These are phyloP conservation scores for Lipomyces japonicus DNA, from an alignment of 805 yeast species.

Conservation along the genomic window DNA sequence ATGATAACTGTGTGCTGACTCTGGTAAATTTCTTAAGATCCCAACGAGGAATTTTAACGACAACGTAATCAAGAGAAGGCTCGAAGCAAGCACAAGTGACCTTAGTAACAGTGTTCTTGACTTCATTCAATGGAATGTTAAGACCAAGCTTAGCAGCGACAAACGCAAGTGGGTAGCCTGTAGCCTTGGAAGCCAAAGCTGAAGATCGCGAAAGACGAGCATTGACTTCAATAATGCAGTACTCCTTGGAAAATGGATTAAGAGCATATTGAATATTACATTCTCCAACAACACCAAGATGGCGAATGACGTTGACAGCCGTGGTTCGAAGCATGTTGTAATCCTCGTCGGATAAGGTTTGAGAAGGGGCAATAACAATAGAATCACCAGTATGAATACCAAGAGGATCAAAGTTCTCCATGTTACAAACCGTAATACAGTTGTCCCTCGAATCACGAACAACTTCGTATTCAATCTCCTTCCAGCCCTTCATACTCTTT, in stretches of 20 bases:
- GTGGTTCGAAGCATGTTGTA: constrained; percentile 97
- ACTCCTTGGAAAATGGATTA: constrained; percentile 88
- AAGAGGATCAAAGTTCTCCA: constrained; percentile 98
- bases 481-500: constrained; percentile 98
- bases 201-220: constrained; percentile 97
- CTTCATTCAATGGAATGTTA: constrained; percentile 85
- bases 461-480: constrained; percentile 97
- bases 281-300: constrained; percentile 98
- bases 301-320: constrained; percentile 95
- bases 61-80: constrained; percentile 95
- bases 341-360: constrained; percentile 93
- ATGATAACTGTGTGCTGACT: constrained; percentile 80
- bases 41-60: constrained; percentile 98
- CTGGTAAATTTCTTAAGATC: constrained; percentile 93
- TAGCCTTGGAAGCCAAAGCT: constrained; percentile 98
- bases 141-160: constrained; percentile 96
- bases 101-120: constrained; percentile 88
- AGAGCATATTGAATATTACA: constrained; percentile 97
- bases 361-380: constrained; percentile 97
- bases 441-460: constrained; percentile 96
- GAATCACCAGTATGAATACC: constrained; percentile 99
- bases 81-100: constrained; percentile 95
- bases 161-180: constrained; percentile 97
- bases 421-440: constrained; percentile 98
- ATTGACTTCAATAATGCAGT: constrained; percentile 95